Base-by-base conservation (phyloP, 768 basidiomycete species). In the Russula earlei region DNA sequence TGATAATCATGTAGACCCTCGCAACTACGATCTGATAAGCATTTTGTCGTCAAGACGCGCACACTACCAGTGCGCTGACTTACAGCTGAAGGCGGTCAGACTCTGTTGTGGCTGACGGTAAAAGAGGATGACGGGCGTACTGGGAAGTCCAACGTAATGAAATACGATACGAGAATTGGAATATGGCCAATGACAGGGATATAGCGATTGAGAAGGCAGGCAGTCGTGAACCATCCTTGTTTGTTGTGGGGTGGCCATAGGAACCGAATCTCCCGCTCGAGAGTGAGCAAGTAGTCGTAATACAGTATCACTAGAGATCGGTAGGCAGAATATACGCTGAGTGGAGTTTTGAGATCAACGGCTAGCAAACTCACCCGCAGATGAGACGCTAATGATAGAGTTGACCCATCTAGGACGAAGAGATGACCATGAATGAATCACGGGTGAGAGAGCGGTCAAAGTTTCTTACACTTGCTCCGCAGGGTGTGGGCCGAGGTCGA, bases 161-260 rank as follows among this genome's bases (percentile, higher is more conserved):
- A 64, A 47, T 65, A 66, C n/a, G 60, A 63, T 4, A 59, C 56
- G 24, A 62, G 60, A 14, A 66, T 55, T 1, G 62, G 64, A 19
- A 68, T 57, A 33, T 65, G 58, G 10, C 72, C 74, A 36, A 77
- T 66, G 37, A 77, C 66, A 1, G 75, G 69, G 31, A 76, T 62
- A 52, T 81, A 80, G 10, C 79, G 75, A 55, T 77, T 77, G 38
- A 77, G 51, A 43, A 77, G 72, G 63, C 79, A 80, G 62, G 73
- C 70, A 20, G 70, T 69, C 3, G 76, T 68, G 44, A 74, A 73
- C n/a, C 62, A 59, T 1, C 65, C 67, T 52, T 70, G 74, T 2
- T 69, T 71, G 43, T 69, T 66, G 36, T 45, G 43, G 17, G 55
- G 55, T 49, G 64, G 64, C 79, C 79, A 81, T 4, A 81, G 63